These are phyloP conservation scores for Acorus gramineus DNA, from an alignment of 106 monocot species.

Conservation along the genomic window DNA sequence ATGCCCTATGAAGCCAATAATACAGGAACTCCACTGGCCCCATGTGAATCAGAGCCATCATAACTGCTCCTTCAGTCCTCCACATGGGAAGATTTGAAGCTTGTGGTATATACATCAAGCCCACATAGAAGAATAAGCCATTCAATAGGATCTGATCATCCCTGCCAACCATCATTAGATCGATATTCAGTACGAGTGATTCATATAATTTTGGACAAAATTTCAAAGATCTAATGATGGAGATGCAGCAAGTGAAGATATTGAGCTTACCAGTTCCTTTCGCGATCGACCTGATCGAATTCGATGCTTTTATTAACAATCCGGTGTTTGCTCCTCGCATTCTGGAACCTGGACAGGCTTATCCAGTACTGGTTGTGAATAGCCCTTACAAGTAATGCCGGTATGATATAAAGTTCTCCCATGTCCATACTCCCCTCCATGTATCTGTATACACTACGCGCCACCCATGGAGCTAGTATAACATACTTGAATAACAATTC, in stretches of 20 bases:
- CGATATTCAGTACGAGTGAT: not conserved
- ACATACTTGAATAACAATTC: conserved; percentile 25
- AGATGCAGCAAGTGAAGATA: not conserved
- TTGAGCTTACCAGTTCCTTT: conserved; percentile 41
- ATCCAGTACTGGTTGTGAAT: conserved; percentile 56
- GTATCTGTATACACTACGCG: conserved; percentile 8
- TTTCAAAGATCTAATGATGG: not conserved
- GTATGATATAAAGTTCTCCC: conserved; percentile 13
- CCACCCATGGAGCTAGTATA: conserved; percentile 45
- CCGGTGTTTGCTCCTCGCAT: conserved; percentile 44
- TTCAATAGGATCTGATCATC: conserved; percentile 73
- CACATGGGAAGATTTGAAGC: conserved; percentile 18
- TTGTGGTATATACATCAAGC: not conserved
- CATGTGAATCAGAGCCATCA: conserved; percentile 15
- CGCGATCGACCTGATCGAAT: conserved; percentile 71
- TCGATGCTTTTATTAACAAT: conserved; percentile 50
- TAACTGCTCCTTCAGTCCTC: conserved; percentile 19
- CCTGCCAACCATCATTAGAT: conserved; percentile 26
- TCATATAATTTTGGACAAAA: not conserved
- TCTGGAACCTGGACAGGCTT: conserved; percentile 45
- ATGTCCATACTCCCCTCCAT: conserved; percentile 5
- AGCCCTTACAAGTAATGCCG: conserved; percentile 13
- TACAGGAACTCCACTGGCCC: conserved; percentile 59
- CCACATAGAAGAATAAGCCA: conserved; percentile 39
- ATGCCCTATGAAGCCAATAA: conserved; percentile 48